Percentiles rank a stretch among this genome's conserved stretches.
Evolutionary conservation across 2,329 filamentous ascomycete species (phyloP).

Genomic region (Curvularia hawaiiensis): DNA sequence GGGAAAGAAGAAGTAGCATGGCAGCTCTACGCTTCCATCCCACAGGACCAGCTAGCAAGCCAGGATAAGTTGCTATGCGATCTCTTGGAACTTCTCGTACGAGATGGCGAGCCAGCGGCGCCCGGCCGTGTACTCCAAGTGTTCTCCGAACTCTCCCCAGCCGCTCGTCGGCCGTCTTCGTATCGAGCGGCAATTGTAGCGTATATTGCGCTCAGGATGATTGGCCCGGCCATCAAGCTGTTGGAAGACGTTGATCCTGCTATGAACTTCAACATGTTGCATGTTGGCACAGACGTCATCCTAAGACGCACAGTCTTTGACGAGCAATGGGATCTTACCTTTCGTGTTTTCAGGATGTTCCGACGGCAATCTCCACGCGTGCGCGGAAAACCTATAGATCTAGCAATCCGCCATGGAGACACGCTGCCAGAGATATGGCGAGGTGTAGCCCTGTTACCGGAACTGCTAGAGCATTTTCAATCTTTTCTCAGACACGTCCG

Average conservation of each 20-base stretch:
- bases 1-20: conserved; percentile 42
- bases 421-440: conserved; percentile 33
- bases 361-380: conserved; percentile 12
- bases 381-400: neutral
- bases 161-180: conserved; percentile 48
- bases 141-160: conserved; percentile 50
- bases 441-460: conserved; percentile 28
- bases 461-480: conserved; percentile 30
- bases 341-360: conserved; percentile 35
- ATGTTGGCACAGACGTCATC: conserved; percentile 39
- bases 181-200: conserved; percentile 54
- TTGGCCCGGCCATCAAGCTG: conserved; percentile 47
- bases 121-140: conserved; percentile 52
- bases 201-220: conserved; percentile 49
- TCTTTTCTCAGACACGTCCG: conserved; percentile 36
- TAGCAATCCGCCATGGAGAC: conserved; percentile 14
- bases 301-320: conserved; percentile 37
- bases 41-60: conserved; percentile 7
- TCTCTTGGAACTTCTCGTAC: conserved; percentile 40
- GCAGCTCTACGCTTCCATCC: conserved; percentile 44
- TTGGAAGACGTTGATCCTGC: conserved; percentile 47
- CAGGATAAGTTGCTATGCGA: conserved; percentile 19
- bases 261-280: conserved; percentile 7
- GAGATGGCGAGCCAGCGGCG: conserved; percentile 39
- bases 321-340: conserved; percentile 44